These are phyloP conservation scores for Conticribra weissflogii DNA, from an alignment of 108 stramenopile species.

Conservation along the genomic window DNA sequence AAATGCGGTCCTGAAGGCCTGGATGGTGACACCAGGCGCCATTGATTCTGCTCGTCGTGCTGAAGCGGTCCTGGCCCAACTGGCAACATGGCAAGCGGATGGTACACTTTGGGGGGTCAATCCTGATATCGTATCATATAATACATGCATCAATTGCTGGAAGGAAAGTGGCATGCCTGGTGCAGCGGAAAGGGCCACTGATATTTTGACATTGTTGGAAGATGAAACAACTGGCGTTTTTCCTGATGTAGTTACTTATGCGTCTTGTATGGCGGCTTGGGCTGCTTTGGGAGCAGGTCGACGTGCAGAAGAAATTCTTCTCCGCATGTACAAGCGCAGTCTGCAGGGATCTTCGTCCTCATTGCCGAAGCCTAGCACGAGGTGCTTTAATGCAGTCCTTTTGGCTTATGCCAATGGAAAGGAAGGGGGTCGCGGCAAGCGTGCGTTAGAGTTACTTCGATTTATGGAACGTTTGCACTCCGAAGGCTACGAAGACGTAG, in stretches of 20 bases:
- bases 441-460: constrained; percentile 34
- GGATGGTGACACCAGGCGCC: constrained; percentile 47
- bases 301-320: constrained; percentile 39
- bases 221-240: constrained; percentile 19
- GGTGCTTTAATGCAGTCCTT: constrained; percentile 47
- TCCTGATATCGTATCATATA: constrained; percentile 42
- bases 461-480: constrained; percentile 45
- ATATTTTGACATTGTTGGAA: constrained; percentile 39
- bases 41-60: constrained; percentile 33
- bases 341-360: constrained; percentile 9
- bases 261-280: constrained; percentile 43
- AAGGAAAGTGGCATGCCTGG: constrained; percentile 62
- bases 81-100: constrained; percentile 42
- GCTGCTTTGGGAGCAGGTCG: constrained; percentile 27
- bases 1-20: constrained; percentile 42
- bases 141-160: constrained; percentile 69
- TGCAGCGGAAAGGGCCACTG: constrained; percentile 41
- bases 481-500: constrained; percentile 26
- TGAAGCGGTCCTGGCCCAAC: constrained; percentile 43
- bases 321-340: constrained; percentile 37
- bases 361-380: constrained; percentile 25
- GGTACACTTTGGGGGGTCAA: constrained; percentile 32
- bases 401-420: constrained; percentile 41
- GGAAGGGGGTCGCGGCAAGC: constrained; percentile 31
- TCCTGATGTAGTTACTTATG: constrained; percentile 41